A percentile compares a stretch with the other conserved stretches of the same genome.
phyloP scores from a whole-genome alignment of 441 rosid genomes.

The Pelargonium cotyledonis region DNA sequence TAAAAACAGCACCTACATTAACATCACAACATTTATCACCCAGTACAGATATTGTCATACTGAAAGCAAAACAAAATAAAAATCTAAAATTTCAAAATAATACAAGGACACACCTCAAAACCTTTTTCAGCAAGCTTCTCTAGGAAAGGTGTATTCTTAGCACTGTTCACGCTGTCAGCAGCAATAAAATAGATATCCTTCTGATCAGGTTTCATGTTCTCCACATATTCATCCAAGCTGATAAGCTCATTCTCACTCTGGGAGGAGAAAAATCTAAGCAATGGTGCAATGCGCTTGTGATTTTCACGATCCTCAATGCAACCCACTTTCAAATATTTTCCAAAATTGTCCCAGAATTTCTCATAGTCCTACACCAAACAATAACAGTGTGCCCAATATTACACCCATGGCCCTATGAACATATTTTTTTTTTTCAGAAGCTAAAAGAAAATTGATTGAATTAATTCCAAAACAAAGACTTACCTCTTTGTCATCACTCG shows the following conservation, averaged over 20 bases:
- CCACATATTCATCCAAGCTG: constrained; percentile 79
- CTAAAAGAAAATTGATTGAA: neutral
- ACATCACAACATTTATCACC: constrained; percentile 18
- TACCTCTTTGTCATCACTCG: constrained; percentile 88
- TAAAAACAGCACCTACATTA: constrained; percentile 66
- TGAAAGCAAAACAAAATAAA: neutral
- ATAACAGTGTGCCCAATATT: neutral
- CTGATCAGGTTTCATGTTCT: constrained; percentile 93
- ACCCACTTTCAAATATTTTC: constrained; percentile 83
- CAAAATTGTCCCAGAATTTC: constrained; percentile 96
- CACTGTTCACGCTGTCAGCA: constrained; percentile 84
- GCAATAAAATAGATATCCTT: constrained; percentile 90
- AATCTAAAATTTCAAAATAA: neutral
- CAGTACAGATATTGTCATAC: neutral
- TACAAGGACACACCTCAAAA: constrained; percentile 45
- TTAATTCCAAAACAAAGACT: constrained; percentile 2
- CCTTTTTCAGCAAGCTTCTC: constrained; percentile 84
- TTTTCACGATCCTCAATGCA: constrained; percentile 91
- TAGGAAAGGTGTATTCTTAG: constrained; percentile 85
- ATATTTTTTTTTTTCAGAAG: neutral
- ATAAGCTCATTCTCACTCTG: constrained; percentile 79
- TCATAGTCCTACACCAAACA: constrained; percentile 63
- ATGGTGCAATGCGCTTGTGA: constrained; percentile 83
- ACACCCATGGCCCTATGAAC: neutral
- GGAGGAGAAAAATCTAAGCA: constrained; percentile 70